These are phyloP conservation scores for Penicillium glabrum DNA, from an alignment of 2,329 filamentous ascomycete species.

Conservation along the genomic window DNA sequence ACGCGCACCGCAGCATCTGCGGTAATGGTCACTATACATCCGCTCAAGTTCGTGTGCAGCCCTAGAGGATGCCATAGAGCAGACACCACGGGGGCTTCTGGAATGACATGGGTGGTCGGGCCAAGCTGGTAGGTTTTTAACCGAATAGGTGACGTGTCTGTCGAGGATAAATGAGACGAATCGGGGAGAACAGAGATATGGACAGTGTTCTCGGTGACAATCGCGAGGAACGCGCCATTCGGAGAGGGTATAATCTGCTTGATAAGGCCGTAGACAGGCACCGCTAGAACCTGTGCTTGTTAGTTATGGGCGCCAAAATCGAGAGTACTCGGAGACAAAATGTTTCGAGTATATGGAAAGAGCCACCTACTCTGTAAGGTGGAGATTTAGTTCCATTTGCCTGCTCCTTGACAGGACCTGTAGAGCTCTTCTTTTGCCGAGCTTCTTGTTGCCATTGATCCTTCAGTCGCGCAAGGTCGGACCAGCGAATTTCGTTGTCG, in stretches of 20 bases:
- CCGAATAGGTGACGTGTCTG: constrained; percentile 68
- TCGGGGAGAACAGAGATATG: constrained; percentile 87
- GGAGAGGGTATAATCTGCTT: constrained; percentile 83
- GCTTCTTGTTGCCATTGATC: constrained; percentile 51
- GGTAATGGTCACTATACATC: constrained; percentile 83
- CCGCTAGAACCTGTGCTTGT: constrained; percentile 65
- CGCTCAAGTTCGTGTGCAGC: constrained; percentile 62
- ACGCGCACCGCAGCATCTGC: constrained; percentile 82
- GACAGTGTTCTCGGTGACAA: constrained; percentile 82
- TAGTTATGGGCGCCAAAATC: neutral
- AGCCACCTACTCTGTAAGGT: constrained; percentile 28
- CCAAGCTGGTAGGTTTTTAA: constrained; percentile 89
- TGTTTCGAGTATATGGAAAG: neutral
- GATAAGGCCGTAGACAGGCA: constrained; percentile 77
- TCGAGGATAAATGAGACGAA: constrained; percentile 69
- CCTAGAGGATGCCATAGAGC: constrained; percentile 92
- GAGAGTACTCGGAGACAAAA: neutral
- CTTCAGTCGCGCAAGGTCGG: constrained; percentile 78
- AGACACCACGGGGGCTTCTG: constrained; percentile 75
- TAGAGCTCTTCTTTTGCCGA: constrained; percentile 31
- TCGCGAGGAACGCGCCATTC: constrained; percentile 75
- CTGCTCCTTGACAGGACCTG: constrained; percentile 19
- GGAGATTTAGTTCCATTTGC: constrained; percentile 35
- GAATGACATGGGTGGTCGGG: constrained; percentile 85
- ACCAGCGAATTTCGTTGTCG: constrained; percentile 89